Percentiles rank a stretch among this genome's conserved stretches.
These are phyloP conservation scores for Acarospora socialis DNA, from an alignment of 2,329 filamentous ascomycete species.

Conservation along the genomic window DNA sequence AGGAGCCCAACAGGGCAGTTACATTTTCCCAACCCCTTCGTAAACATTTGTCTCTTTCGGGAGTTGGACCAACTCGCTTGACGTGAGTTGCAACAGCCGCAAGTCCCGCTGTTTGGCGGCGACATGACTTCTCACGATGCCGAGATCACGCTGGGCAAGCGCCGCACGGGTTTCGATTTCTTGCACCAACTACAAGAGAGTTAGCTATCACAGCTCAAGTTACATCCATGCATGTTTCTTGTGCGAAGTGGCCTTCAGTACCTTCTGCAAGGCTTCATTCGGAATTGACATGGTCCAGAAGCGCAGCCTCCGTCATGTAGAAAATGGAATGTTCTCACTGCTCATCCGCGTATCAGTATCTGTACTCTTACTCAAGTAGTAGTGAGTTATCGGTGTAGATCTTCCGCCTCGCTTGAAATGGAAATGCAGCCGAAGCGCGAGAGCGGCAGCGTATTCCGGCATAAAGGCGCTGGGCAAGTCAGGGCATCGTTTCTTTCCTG, in stretches of 20 bases:
- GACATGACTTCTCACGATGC: slow-evolving; percentile 71
- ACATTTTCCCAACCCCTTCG: slow-evolving; percentile 97
- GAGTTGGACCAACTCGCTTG: slow-evolving; percentile 65
- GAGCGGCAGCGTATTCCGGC: too few species aligned
- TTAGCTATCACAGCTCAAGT: slow-evolving; percentile 11
- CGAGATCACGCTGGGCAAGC: slow-evolving; percentile 82
- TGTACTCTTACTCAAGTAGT: too few species aligned
- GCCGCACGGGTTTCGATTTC: slow-evolving; percentile 88
- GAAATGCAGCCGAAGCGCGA: too few species aligned
- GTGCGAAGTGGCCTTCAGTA: slow-evolving; percentile 25
- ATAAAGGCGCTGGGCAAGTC: too few species aligned
- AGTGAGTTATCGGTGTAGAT: too few species aligned
- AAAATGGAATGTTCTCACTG: background rate
- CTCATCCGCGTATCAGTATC: too few species aligned
- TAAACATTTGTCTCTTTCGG: slow-evolving; percentile 69
- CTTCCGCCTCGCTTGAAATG: too few species aligned
- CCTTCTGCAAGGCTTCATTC: slow-evolving; percentile 89
- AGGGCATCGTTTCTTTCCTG: too few species aligned
- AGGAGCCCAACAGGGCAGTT: slow-evolving; percentile 22
- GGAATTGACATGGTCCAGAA: slow-evolving; percentile 88
- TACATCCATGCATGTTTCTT: slow-evolving; percentile 3
- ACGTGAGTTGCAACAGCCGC: slow-evolving; percentile 75
- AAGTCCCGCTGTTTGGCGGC: slow-evolving; percentile 74
- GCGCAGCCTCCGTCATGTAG: slow-evolving; percentile 10
- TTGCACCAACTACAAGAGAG: slow-evolving; percentile 55